These are phyloP conservation scores for Penicillium sp. DNA, from an alignment of 2,329 filamentous ascomycete genomes.

Conservation along the genomic window DNA sequence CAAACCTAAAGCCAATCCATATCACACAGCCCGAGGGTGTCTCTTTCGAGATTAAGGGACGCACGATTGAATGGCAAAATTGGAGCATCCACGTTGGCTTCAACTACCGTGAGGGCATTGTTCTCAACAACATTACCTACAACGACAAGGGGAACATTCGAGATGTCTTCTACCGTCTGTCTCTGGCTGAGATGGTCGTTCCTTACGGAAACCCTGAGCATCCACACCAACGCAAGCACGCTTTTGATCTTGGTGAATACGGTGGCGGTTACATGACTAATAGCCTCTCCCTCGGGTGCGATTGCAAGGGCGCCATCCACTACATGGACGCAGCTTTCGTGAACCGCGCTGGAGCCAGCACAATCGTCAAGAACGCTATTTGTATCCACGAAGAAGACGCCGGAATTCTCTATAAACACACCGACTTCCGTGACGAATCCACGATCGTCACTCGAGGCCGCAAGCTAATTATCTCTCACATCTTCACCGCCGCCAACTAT, in stretches of 20 bases:
- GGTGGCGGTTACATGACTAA: slow-evolving; percentile 56
- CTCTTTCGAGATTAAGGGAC: slow-evolving; percentile 77
- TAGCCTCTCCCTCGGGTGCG: slow-evolving; percentile 51
- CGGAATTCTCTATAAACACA: slow-evolving; percentile 93
- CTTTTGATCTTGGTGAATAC: slow-evolving; percentile 54
- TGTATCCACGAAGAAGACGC: slow-evolving; percentile 95
- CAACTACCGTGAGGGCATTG: slow-evolving; percentile 91
- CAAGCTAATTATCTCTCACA: slow-evolving; percentile 85
- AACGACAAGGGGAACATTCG: slow-evolving; percentile 80
- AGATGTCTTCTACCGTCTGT: slow-evolving; percentile 86
- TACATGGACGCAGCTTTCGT: slow-evolving; percentile 90
- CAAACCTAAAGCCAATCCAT: slow-evolving; percentile 81
- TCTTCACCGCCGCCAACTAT: slow-evolving; percentile 96
- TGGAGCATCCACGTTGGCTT: slow-evolving; percentile 94
- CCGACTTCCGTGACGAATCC: slow-evolving; percentile 89
- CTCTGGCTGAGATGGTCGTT: slow-evolving; percentile 83
- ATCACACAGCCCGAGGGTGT: slow-evolving; percentile 89
- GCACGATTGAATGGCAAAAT: slow-evolving; percentile 85
- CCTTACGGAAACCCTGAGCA: slow-evolving; percentile 53
- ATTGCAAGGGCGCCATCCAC: slow-evolving; percentile 68
- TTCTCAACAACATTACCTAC: slow-evolving; percentile 87
- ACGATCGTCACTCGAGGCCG: slow-evolving; percentile 83
- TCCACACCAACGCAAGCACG: slow-evolving; percentile 55
- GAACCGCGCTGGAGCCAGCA: slow-evolving; percentile 73
- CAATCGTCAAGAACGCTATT: slow-evolving; percentile 88